Base-by-base conservation (phyloP, 805 yeast genomes). In the Candida pini region DNA sequence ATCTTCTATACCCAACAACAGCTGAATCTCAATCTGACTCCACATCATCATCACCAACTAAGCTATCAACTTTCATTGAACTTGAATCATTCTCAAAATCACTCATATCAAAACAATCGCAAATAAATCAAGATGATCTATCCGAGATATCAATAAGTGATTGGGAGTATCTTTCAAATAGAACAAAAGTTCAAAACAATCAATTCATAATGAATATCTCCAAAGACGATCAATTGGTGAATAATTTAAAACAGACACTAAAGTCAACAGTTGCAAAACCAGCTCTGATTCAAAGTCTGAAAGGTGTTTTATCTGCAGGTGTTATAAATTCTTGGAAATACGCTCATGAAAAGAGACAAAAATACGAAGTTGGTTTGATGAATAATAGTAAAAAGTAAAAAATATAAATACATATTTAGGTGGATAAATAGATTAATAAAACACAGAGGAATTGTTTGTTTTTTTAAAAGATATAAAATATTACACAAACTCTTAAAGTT, bases 291-390 rank as follows among this genome's bases (percentile, higher is more conserved):
- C 98, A 92, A 58, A 76, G 86, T 20, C 43, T 76, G 13, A 88
- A 90, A 56, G 98, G 98, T 0, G 49, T 90, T 2, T 63, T 86
- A 27, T 87, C 95, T 3, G 96, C 97, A 1, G 98, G 98, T 1
- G 32, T 83, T 1, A 53, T 64, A 14, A 84, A 82, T 53, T 76
- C 89, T 9, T 53, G 77, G 32, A 73, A 69, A 49, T 89, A 89
- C 56, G 89, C 94, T 4, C 63, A 72, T 57, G 94, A 86, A 31
- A 89, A 89, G 59, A 62, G 68, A 34, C 44, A 48, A 16, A 71
- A 71, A 43, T 53, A 57, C 28, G 24, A 34, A 27, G 36, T 35
- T 28, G 23, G 25, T 5, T 22, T 22, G 25, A 13, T 38, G 20
- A 21, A 30, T 20, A 10, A 33, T 26, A 14, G 23, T 23, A 28